Percentiles rank a stretch among this genome's conserved stretches.
phyloP scores from a whole-genome alignment of 495 filamentous ascomycete genomes.

The Penicillium tannophilum region DNA sequence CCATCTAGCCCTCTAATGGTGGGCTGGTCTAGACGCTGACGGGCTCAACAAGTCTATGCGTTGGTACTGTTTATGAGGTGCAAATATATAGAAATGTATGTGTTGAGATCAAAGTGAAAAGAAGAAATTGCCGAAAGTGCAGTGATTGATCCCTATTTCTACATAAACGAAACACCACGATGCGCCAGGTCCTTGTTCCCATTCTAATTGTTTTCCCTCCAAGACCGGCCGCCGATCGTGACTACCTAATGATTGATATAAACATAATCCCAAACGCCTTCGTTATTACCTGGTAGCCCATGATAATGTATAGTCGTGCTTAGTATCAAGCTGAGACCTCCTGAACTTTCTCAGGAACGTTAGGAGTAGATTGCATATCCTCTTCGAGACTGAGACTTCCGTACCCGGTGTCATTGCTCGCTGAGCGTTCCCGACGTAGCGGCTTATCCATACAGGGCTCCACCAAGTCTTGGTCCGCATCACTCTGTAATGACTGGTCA shows the following conservation, averaged over 20 bases:
- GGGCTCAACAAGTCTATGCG: neutral
- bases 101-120: neutral
- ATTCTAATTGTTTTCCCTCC: constrained; percentile 1
- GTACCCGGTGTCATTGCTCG: constrained; percentile 38
- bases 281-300: constrained; percentile 10
- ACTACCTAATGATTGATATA: constrained; percentile 23
- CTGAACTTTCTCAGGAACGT: constrained; percentile 10
- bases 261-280: constrained; percentile 14
- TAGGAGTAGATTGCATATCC: constrained; percentile 13
- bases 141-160: neutral
- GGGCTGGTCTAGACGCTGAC: neutral
- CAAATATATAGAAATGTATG: too few relatives aligned
- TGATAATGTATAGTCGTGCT: neutral
- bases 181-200: neutral
- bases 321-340: constrained; percentile 11
- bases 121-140: neutral
- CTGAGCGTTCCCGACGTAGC: constrained; percentile 27
- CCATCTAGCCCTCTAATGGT: neutral
- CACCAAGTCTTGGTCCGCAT: constrained; percentile 25
- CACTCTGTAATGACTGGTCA: constrained; percentile 20
- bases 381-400: constrained; percentile 35
- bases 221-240: constrained; percentile 20
- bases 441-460: constrained; percentile 13
- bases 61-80: too few relatives aligned
- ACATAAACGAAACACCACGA: neutral